Percentiles rank a stretch among this genome's conserved stretches.
Evolutionary conservation across 2,329 filamentous ascomycete species (phyloP).

Genomic region (Tolypocladium sp.): DNA sequence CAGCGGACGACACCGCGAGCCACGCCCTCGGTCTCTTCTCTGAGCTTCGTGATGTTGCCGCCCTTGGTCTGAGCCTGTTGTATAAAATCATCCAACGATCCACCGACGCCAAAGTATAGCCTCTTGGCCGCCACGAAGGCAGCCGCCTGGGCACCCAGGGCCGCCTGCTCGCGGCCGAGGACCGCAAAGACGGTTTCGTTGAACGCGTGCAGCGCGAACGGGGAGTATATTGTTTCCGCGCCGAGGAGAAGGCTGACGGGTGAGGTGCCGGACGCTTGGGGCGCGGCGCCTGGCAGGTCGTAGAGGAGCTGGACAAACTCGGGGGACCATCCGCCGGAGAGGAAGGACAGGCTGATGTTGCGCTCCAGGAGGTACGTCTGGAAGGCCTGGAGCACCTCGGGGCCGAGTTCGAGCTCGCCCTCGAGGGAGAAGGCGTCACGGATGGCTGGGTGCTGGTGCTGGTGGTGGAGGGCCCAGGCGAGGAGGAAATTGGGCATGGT

Average conservation of each 20-base stretch:
- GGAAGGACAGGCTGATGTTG: constrained; percentile 51
- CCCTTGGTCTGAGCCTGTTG: constrained; percentile 39
- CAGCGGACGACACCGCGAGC: constrained; percentile 51
- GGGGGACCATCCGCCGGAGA: constrained; percentile 67
- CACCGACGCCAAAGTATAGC: constrained; percentile 78
- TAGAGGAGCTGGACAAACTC: constrained; percentile 54
- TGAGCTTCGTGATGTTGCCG: constrained; percentile 36
- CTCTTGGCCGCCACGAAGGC: constrained; percentile 68
- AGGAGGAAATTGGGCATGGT: constrained; percentile 72
- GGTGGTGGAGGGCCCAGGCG: constrained; percentile 48
- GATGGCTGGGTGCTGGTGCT: constrained; percentile 24
- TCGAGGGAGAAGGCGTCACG: constrained; percentile 38
- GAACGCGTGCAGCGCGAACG: constrained; percentile 60
- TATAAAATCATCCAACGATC: constrained; percentile 69
- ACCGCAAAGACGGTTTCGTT: constrained; percentile 55
- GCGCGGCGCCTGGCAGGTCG: constrained; percentile 8
- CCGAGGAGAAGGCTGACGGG: constrained; percentile 50
- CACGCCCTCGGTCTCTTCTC: constrained; percentile 53
- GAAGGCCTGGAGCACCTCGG: constrained; percentile 51
- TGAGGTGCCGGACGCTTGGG: background rate
- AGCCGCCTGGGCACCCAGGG: constrained; percentile 35
- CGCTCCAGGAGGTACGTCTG: constrained; percentile 36
- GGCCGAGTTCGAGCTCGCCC: constrained; percentile 56
- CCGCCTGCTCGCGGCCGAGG: constrained; percentile 33
- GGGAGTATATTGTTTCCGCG: constrained; percentile 78